Evolutionary conservation across 169 alveolate genomes (phyloP).

Genomic region (Cyclospora cayetanensis): DNA sequence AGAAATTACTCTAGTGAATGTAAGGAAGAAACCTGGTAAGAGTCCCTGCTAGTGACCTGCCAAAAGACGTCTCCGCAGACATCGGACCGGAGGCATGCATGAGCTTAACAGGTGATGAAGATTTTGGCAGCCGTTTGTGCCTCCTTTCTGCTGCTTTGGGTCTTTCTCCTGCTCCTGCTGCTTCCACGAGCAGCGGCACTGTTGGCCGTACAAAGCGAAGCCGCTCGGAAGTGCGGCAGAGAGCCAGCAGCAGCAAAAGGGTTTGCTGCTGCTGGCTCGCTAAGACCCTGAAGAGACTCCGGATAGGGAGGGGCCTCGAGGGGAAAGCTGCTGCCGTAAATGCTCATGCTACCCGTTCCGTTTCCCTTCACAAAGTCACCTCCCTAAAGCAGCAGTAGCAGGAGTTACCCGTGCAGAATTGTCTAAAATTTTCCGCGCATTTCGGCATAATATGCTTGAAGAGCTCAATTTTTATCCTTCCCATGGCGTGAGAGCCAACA

Average conservation of each 20-base stretch:
- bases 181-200: slow-evolving; percentile 8
- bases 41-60: slow-evolving; percentile 74
- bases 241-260: slow-evolving; percentile 76
- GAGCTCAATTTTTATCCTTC: slow-evolving; percentile 95
- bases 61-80: slow-evolving; percentile 89
- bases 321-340: slow-evolving; percentile 94
- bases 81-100: slow-evolving; percentile 97
- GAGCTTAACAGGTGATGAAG: slow-evolving; percentile 94
- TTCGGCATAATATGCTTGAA: slow-evolving; percentile 96
- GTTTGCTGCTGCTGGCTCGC: background rate
- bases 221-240: slow-evolving; percentile 92
- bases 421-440: slow-evolving; percentile 98
- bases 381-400: slow-evolving; percentile 85
- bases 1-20: no score
- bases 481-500: slow-evolving; percentile 88
- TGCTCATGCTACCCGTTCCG: slow-evolving; percentile 97
- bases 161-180: slow-evolving; percentile 30
- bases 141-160: slow-evolving; percentile 62
- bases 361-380: slow-evolving; percentile 97
- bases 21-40: slow-evolving; percentile 70
- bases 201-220: slow-evolving; percentile 96
- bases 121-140: slow-evolving; percentile 94
- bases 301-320: slow-evolving; percentile 87
- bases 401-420: slow-evolving; percentile 97
- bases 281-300: background rate